phyloP scores from a whole-genome alignment of 1,139 yeast species.

The Protomyces lactucae-debilis region DNA sequence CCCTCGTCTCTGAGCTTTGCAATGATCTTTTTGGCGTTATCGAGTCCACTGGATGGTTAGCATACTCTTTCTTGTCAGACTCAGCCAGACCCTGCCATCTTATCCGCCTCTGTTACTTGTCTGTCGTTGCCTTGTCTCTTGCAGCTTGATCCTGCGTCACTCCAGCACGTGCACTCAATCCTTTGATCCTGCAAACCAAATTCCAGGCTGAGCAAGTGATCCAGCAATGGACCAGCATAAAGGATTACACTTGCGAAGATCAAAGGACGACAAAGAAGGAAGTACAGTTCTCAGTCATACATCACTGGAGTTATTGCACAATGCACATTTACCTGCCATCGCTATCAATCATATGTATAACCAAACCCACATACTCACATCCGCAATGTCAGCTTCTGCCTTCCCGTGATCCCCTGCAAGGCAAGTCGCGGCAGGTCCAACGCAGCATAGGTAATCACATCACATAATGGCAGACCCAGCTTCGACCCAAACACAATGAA shows the following conservation, averaged over 20 bases:
- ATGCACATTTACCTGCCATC: too few species aligned
- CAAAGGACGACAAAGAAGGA: too few species aligned
- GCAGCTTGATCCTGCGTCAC: background rate
- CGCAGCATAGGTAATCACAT: conserved; percentile 11
- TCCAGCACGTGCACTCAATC: background rate
- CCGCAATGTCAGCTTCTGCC: conserved; percentile 6
- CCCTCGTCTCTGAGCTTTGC: conserved; percentile 63
- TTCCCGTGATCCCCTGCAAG: conserved; percentile 12
- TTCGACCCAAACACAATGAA: conserved; percentile 15
- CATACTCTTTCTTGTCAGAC: background rate
- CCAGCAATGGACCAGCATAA: too few species aligned
- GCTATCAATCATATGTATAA: too few species aligned
- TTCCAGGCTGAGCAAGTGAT: too few species aligned
- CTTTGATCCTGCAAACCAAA: background rate
- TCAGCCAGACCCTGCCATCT: background rate
- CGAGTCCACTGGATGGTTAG: conserved; percentile 65
- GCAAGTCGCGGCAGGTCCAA: conserved; percentile 18
- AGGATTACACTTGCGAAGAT: too few species aligned
- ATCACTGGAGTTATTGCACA: too few species aligned
- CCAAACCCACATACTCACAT: background rate
- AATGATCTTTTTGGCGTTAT: conserved; percentile 92
- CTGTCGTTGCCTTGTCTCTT: background rate
- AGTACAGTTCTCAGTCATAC: too few species aligned
- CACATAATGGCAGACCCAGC: conserved; percentile 19
- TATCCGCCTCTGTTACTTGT: background rate